A percentile compares a stretch with the other conserved stretches of the same genome.
Conservation (phyloP, 306 rosid species). For the Cicer pinnatifidum region DNA sequence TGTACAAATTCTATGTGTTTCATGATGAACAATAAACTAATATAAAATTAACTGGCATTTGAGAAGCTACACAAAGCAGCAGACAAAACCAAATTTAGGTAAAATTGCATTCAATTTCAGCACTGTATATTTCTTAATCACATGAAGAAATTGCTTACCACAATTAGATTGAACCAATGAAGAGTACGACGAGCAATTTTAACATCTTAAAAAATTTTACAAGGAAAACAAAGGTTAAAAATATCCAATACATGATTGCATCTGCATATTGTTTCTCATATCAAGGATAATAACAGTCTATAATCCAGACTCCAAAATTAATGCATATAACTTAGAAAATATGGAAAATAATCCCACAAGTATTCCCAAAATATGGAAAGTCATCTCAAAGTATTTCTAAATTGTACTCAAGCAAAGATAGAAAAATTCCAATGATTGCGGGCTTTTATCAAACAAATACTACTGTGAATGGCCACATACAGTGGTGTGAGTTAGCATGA, state of each 20-base stretch:
- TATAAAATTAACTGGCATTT: no score
- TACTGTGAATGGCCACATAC: conserved; percentile 10
- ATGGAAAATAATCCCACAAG: not conserved
- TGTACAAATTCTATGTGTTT: not conserved
- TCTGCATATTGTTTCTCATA: conserved; percentile 17
- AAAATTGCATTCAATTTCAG: not conserved
- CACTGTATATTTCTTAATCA: not conserved
- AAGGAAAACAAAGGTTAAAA: not conserved
- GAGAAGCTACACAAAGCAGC: not conserved
- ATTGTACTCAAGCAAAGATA: conserved; percentile 17
- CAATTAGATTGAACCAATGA: not conserved
- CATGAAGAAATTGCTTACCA: not conserved
- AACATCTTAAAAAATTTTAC: not conserved
- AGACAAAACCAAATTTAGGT: conserved; percentile 6
- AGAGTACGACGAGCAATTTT: conserved; percentile 1
- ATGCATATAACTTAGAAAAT: conserved; percentile 15
- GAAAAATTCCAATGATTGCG: not conserved
- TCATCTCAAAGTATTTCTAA: conserved; percentile 11
- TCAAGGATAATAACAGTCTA: not conserved
- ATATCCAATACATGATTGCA: conserved; percentile 16
- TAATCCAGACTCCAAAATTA: conserved; percentile 29
- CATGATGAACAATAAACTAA: conserved; percentile 17
- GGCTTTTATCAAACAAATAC: conserved; percentile 12
- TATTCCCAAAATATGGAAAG: conserved; percentile 10
- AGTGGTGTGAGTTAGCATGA: not conserved